Conservation (phyloP, 164 flowering plant species). For the Vitis rotundifolia region DNA sequence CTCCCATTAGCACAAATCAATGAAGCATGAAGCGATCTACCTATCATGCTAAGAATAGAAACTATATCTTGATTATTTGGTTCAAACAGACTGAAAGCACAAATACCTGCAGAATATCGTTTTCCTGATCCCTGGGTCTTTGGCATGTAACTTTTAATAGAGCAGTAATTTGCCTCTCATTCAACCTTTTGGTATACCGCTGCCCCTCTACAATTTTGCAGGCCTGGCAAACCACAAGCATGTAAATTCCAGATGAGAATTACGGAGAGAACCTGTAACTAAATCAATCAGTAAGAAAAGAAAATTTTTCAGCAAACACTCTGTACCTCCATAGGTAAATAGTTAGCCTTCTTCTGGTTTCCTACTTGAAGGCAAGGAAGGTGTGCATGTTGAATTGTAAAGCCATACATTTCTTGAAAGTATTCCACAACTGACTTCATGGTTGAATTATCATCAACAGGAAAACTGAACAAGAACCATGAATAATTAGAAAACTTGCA, state of each 20-base stretch:
- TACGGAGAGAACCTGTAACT: neutral
- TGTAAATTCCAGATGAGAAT: constrained; percentile 1
- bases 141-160: constrained; percentile 81
- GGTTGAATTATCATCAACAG: constrained; percentile 57
- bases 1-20: neutral
- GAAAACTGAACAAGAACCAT: constrained; percentile 40
- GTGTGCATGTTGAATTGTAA: constrained; percentile 61
- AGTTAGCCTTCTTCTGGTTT: constrained; percentile 68
- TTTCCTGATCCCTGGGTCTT: constrained; percentile 74
- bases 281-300: neutral
- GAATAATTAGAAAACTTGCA: neutral
- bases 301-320: neutral
- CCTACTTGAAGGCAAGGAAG: constrained; percentile 76
- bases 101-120: constrained; percentile 66
- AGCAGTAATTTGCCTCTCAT: constrained; percentile 78
- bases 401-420: constrained; percentile 73
- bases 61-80: too few species aligned
- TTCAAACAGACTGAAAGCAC: too few species aligned
- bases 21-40: neutral
- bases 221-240: constrained; percentile 42
- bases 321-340: constrained; percentile 76
- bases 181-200: constrained; percentile 75
- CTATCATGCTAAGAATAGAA: neutral
- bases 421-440: constrained; percentile 72
- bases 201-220: constrained; percentile 89